These are phyloP conservation scores for Trapa incisa DNA, from an alignment of 345 rosid genomes.

Conservation along the genomic window DNA sequence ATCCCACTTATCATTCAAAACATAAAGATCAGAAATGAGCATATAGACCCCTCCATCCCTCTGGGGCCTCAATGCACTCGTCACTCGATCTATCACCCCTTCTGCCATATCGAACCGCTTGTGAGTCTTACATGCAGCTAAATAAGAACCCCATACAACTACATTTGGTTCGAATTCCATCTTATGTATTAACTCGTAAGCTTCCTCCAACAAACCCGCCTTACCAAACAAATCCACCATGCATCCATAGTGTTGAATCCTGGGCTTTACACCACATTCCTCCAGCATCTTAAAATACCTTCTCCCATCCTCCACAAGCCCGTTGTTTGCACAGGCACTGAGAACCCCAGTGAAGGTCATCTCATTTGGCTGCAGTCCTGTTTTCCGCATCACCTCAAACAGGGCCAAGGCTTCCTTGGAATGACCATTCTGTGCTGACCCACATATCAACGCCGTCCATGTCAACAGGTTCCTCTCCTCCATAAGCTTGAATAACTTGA, in stretches of 20 bases:
- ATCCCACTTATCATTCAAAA: conserved; percentile 12
- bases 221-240: conserved; percentile 41
- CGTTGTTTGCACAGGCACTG: conserved; percentile 37
- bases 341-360: conserved; percentile 30
- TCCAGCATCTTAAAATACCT: conserved; percentile 28
- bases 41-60: conserved; percentile 15
- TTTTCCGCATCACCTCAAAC: conserved; percentile 30
- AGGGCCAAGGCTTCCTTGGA: conserved; percentile 31
- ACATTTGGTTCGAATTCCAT: conserved; percentile 31
- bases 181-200: conserved; percentile 18
- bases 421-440: conserved; percentile 39
- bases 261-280: conserved; percentile 25
- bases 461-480: conserved; percentile 35
- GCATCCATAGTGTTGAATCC: conserved; percentile 49
- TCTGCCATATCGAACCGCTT: conserved; percentile 39
- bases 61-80: conserved; percentile 10
- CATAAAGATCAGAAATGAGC: conserved; percentile 12
- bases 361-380: conserved; percentile 17
- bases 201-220: conserved; percentile 32
- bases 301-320: conserved; percentile 31
- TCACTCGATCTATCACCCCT: conserved; percentile 20
- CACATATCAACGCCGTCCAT: conserved; percentile 48
- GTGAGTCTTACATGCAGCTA: conserved; percentile 38
- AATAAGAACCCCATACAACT: conserved; percentile 33
- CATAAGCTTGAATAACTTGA: conserved; percentile 25